Evolutionary conservation across 1,139 yeast genomes (phyloP).

Genomic region (Geotrichum citri-aurantii): DNA sequence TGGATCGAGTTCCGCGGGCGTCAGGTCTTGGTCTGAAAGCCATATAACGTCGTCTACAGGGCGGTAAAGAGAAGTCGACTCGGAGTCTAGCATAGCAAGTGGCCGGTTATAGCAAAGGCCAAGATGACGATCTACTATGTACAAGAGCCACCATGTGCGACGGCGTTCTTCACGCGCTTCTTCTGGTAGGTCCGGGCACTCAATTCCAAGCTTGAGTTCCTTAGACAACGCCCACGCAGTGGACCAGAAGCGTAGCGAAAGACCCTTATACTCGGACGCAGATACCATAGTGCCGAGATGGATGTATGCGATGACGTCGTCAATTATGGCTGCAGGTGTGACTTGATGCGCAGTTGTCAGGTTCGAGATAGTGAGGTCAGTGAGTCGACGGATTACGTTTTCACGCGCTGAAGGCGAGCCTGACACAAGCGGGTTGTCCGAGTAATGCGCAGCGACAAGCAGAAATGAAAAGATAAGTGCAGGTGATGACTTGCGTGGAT

Average conservation of each 20-base stretch:
- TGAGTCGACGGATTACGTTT: constrained; percentile 29
- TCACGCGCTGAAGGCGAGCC: constrained; percentile 31
- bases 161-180: constrained; percentile 40
- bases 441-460: constrained; percentile 38
- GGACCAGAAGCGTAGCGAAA: constrained; percentile 40
- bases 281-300: constrained; percentile 41
- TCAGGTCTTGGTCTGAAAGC: constrained; percentile 25
- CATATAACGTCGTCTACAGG: constrained; percentile 38
- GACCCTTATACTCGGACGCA: constrained; percentile 39
- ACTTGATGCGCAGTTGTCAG: constrained; percentile 29
- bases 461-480: constrained; percentile 36
- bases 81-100: constrained; percentile 35
- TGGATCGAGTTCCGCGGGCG: constrained; percentile 26
- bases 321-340: constrained; percentile 29
- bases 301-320: constrained; percentile 38
- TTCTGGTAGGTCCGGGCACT: constrained; percentile 29
- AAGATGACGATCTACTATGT: constrained; percentile 39
- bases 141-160: constrained; percentile 42
- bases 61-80: constrained; percentile 32
- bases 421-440: constrained; percentile 37
- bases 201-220: constrained; percentile 33
- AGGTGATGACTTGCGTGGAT: constrained; percentile 33
- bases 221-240: constrained; percentile 36
- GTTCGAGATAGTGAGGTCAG: constrained; percentile 30
- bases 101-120: constrained; percentile 39